Evolutionary conservation across 164 flowering plant species (phyloP).

Genomic region (Magnolia changhungtana): DNA sequence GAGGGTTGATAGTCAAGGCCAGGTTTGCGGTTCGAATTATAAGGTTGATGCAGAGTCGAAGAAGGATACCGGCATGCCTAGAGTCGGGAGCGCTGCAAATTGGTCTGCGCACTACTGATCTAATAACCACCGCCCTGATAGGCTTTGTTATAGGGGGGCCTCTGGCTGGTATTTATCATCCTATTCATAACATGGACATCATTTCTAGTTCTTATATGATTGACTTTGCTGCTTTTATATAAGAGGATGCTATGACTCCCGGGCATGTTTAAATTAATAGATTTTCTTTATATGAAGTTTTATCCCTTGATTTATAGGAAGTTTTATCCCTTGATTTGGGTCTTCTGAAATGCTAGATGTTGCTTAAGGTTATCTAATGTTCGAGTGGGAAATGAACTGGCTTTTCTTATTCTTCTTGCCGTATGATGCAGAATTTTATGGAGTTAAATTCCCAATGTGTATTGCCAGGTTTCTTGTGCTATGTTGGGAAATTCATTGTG

Average conservation of each 20-base stretch:
- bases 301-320: neutral
- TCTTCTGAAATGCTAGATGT: neutral
- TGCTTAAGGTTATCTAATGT: neutral
- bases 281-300: neutral
- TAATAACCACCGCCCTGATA: neutral
- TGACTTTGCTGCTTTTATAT: neutral
- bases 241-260: neutral
- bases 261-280: neutral
- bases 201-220: neutral
- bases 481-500: too few species aligned
- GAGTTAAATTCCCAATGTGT: too few species aligned
- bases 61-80: conserved; percentile 70
- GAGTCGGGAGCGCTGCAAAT: conserved; percentile 93
- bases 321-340: neutral
- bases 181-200: neutral
- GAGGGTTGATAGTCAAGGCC: conserved; percentile 89
- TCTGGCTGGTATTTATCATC: neutral
- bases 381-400: too few species aligned
- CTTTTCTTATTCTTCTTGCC: too few species aligned
- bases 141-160: neutral
- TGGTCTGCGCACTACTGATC: conserved; percentile 74
- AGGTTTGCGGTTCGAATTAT: conserved; percentile 82
- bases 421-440: too few species aligned
- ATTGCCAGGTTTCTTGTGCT: too few species aligned
- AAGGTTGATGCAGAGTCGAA: conserved; percentile 70